Conservation (phyloP, 345 rosid species). For the Arabis alpina region DNA sequence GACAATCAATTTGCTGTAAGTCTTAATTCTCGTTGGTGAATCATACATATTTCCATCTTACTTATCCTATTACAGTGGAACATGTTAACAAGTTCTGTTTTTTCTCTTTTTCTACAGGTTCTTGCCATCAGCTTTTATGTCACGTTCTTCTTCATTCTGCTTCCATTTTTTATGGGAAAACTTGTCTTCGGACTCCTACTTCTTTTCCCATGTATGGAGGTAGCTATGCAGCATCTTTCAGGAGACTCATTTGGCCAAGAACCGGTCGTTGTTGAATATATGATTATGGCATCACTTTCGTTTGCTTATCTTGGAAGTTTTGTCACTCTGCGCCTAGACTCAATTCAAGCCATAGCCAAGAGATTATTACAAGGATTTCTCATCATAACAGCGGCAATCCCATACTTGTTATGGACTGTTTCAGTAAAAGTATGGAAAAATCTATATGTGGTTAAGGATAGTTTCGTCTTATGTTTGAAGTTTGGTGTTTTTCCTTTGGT, state of each 20-base stretch:
- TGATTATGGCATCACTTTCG: constrained; percentile 2
- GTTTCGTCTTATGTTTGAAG: constrained; percentile 3
- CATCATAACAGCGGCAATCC: background rate
- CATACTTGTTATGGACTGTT: background rate
- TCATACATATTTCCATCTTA: background rate
- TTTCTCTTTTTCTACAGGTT: constrained; percentile 6
- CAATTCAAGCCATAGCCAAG: constrained; percentile 1
- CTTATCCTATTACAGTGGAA: too few species aligned
- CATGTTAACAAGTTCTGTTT: too few species aligned
- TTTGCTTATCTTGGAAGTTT: constrained; percentile 10
- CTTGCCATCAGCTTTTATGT: constrained; percentile 18
- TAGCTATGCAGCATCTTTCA: constrained; percentile 8
- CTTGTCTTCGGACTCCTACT: background rate
- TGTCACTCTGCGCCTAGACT: background rate
- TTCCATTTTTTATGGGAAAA: constrained; percentile 22
- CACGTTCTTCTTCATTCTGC: constrained; percentile 1
- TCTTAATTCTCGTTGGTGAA: background rate
- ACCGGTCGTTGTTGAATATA: background rate
- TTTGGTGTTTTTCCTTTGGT: constrained; percentile 12
- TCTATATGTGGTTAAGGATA: background rate
- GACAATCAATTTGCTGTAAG: constrained; percentile 22
- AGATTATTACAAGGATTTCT: constrained; percentile 1
- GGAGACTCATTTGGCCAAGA: constrained; percentile 7
- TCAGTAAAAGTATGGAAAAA: constrained; percentile 6
- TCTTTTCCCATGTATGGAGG: background rate